These are phyloP conservation scores for Tilletia horrida DNA, from an alignment of 1,284 basidiomycete species.

Conservation along the genomic window DNA sequence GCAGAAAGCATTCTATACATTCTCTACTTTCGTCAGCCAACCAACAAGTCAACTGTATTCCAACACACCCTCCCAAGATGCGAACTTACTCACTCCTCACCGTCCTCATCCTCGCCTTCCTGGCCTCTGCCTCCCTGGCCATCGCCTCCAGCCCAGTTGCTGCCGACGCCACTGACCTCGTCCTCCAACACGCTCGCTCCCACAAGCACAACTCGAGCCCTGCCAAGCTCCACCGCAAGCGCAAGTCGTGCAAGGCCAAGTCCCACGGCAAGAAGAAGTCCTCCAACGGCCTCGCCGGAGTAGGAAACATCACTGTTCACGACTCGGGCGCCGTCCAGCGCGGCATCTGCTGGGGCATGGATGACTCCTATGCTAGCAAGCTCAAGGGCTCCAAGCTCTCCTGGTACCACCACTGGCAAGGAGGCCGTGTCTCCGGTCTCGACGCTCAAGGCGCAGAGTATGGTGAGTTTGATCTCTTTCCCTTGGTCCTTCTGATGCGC, in stretches of 20 bases:
- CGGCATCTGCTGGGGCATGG: constrained; percentile 35
- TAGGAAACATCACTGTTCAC: not conserved
- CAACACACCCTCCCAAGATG: too few relatives aligned
- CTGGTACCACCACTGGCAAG: constrained; percentile 54
- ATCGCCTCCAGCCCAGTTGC: not conserved
- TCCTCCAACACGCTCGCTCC: not conserved
- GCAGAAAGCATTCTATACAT: not conserved
- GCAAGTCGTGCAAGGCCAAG: constrained; percentile 18
- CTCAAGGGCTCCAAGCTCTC: constrained; percentile 39
- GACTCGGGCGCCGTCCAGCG: not conserved
- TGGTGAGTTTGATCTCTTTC: not conserved
- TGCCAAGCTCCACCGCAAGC: constrained; percentile 1
- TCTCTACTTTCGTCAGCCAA: not conserved
- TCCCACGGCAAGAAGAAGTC: not conserved
- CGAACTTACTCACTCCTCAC: constrained; percentile 13
- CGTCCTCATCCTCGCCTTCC: constrained; percentile 14
- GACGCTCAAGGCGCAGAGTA: constrained; percentile 40
- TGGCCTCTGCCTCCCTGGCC: constrained; percentile 13
- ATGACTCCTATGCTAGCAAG: constrained; percentile 37
- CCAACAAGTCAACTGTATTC: not conserved
- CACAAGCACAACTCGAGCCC: constrained; percentile 7
- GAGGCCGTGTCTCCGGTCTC: constrained; percentile 34
- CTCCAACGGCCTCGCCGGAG: not conserved
- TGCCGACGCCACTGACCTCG: not conserved
- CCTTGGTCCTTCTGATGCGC: not conserved